Percentiles rank a stretch among this genome's conserved stretches.
Evolutionary conservation across 106 monocot genomes (phyloP).

Genomic region (Apostasia ramifera): DNA sequence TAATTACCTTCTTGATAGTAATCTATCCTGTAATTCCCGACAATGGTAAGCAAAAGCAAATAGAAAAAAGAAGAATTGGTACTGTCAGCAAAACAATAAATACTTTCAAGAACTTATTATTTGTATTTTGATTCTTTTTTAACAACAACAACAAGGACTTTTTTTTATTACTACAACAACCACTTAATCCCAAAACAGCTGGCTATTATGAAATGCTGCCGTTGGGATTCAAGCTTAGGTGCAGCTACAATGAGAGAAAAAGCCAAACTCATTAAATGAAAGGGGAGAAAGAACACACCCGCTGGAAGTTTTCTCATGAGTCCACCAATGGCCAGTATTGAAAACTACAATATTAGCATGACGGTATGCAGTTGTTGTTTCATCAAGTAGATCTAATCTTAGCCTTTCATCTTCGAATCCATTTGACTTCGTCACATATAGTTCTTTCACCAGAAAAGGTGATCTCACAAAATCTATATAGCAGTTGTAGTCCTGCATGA

Average conservation of each 20-base stretch:
- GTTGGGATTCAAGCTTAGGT: not conserved
- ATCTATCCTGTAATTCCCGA: constrained; percentile 41
- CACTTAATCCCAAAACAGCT: no score
- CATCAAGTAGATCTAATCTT: constrained; percentile 76
- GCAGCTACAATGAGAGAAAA: not conserved
- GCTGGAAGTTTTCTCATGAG: constrained; percentile 81
- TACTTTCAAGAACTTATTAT: not conserved
- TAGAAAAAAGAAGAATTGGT: not conserved
- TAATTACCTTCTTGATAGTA: constrained; percentile 91
- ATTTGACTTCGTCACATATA: constrained; percentile 15
- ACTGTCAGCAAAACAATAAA: not conserved
- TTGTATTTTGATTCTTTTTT: no score
- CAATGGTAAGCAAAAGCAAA: not conserved
- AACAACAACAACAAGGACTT: no score
- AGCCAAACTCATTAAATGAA: not conserved
- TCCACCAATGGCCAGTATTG: constrained; percentile 99
- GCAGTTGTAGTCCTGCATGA: constrained; percentile 66
- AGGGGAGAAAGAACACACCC: constrained; percentile 34
- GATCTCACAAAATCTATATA: constrained; percentile 77
- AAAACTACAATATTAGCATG: constrained; percentile 75
- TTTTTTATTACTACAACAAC: no score
- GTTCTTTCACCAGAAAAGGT: constrained; percentile 70
- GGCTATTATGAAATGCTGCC: not conserved
- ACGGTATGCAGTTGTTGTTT: constrained; percentile 44
- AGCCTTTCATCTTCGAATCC: constrained; percentile 51